A percentile compares a stretch with the other conserved stretches of the same genome.
Evolutionary conservation across 331 rosid species (phyloP).

Genomic region (Acacia concinna): DNA sequence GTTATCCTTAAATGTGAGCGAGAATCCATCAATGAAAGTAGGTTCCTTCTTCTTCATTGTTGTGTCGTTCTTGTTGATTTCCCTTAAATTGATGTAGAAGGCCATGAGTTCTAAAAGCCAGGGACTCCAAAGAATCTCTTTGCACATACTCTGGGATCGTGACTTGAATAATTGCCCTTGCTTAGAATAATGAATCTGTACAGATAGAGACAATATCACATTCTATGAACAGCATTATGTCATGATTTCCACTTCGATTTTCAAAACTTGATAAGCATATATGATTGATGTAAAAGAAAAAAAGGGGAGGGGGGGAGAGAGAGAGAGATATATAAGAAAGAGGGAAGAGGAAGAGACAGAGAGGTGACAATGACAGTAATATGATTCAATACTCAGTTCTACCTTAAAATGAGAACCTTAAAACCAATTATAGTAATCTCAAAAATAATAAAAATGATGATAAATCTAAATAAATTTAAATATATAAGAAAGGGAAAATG

Average conservation of each 20-base stretch:
- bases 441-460: too few species aligned
- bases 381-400: too few species aligned
- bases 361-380: too few species aligned
- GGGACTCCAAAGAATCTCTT: slow-evolving; percentile 88
- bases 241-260: background rate
- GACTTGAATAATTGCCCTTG: slow-evolving; percentile 93
- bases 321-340: too few species aligned
- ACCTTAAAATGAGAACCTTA: too few species aligned
- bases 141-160: slow-evolving; percentile 72
- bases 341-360: too few species aligned
- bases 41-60: slow-evolving; percentile 34
- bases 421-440: too few species aligned
- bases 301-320: too few species aligned
- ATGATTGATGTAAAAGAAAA: too few species aligned
- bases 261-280: slow-evolving; percentile 1
- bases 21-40: slow-evolving; percentile 56
- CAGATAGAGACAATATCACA: background rate
- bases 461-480: too few species aligned
- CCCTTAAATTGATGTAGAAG: slow-evolving; percentile 71
- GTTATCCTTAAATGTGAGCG: slow-evolving; percentile 55
- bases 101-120: slow-evolving; percentile 93
- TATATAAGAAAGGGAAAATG: too few species aligned
- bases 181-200: slow-evolving; percentile 84
- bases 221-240: too few species aligned
- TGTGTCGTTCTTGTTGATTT: slow-evolving; percentile 38